Evolutionary conservation across 345 rosid genomes (phyloP).

Genomic region (Streptanthus diversifolius): DNA sequence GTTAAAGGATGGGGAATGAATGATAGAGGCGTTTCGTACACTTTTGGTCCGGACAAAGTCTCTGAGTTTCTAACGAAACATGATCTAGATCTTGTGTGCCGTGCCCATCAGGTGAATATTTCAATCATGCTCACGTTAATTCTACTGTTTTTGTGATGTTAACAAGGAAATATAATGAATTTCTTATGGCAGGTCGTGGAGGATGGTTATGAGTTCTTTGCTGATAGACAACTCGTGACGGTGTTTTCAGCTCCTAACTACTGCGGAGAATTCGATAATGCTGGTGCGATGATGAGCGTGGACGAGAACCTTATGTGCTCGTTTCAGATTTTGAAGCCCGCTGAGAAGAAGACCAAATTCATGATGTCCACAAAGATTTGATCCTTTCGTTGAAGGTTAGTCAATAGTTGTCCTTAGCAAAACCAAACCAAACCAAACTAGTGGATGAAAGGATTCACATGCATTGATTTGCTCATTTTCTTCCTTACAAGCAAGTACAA

Average conservation of each 20-base stretch:
- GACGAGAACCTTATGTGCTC: conserved; percentile 89
- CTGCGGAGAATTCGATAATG: conserved; percentile 98
- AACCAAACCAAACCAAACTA: conserved; percentile 1
- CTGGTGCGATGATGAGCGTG: conserved; percentile 96
- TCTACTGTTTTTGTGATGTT: conserved; percentile 6
- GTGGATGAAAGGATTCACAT: background rate
- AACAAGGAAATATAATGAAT: background rate
- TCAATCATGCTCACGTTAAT: background rate
- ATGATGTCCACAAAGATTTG: conserved; percentile 65
- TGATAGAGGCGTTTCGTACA: conserved; percentile 90
- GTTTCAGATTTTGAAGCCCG: conserved; percentile 92
- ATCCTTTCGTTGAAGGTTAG: conserved; percentile 25
- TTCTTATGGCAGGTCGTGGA: conserved; percentile 70
- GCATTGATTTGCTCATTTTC: background rate
- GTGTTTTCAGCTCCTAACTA: conserved; percentile 95
- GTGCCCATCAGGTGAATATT: conserved; percentile 83
- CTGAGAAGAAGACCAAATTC: conserved; percentile 73
- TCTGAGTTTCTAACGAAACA: conserved; percentile 67
- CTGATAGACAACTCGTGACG: conserved; percentile 87
- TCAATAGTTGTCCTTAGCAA: background rate
- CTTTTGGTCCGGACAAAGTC: conserved; percentile 88
- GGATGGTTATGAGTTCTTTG: conserved; percentile 98
- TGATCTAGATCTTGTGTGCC: conserved; percentile 90
- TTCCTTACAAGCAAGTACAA: background rate
- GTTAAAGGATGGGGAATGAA: conserved; percentile 94